Conservation (phyloP, 345 rosid species). For the Sapria himalayana region DNA sequence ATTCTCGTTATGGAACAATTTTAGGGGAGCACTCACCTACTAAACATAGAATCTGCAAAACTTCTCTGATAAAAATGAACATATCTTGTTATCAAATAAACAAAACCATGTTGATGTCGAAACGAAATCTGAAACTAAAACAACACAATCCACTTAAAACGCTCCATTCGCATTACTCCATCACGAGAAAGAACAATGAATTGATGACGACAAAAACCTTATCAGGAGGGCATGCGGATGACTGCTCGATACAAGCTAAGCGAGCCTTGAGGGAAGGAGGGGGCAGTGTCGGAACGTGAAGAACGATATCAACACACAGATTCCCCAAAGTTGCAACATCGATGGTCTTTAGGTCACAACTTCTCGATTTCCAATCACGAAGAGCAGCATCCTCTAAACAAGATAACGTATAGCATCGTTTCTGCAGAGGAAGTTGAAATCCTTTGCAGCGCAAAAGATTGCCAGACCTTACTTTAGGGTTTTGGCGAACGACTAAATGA, state of each 20-base stretch:
- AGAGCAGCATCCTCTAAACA: constrained; percentile 7
- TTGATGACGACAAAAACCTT: too few relatives aligned
- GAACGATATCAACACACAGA: constrained; percentile 89
- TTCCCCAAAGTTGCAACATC: constrained; percentile 80
- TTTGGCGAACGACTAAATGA: too few relatives aligned
- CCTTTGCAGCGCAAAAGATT: constrained; percentile 13
- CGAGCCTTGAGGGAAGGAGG: constrained; percentile 35
- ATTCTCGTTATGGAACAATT: too few relatives aligned
- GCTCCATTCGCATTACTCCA: too few relatives aligned
- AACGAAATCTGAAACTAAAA: too few relatives aligned
- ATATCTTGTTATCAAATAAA: too few relatives aligned
- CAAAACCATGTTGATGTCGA: too few relatives aligned
- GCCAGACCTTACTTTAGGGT: too few relatives aligned
- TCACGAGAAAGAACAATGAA: too few relatives aligned
- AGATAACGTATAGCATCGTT: constrained; percentile 10
- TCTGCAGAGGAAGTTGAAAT: constrained; percentile 15
- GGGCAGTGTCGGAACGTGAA: constrained; percentile 61
- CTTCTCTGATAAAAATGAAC: too few relatives aligned
- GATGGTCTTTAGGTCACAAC: constrained; percentile 17
- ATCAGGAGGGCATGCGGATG: constrained; percentile 67
- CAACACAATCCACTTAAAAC: background rate
- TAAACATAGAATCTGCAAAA: too few relatives aligned
- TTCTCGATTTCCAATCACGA: constrained; percentile 7
- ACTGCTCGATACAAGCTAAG: constrained; percentile 43
- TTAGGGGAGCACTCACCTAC: too few relatives aligned